Conservation (phyloP, 2,329 filamentous ascomycete species). For the Neofusicoccum cordaticola region DNA sequence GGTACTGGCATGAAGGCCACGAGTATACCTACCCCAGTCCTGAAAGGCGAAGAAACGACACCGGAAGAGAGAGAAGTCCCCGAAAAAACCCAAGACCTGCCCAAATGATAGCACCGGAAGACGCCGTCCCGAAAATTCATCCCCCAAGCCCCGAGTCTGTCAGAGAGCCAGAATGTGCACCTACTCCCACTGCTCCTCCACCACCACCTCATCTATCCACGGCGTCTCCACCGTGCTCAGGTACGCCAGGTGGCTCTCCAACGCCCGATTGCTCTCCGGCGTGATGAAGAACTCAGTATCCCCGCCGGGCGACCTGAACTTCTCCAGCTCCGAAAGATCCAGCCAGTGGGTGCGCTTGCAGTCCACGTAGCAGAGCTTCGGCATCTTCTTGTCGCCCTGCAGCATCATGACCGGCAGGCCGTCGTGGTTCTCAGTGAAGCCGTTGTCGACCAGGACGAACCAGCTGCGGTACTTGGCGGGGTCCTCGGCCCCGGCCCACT, state of each 20-base stretch:
- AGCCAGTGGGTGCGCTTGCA: slow-evolving; percentile 4
- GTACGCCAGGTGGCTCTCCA: neutral
- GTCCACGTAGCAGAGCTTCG: neutral
- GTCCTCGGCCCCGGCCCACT: neutral
- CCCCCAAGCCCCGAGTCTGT: too few species aligned
- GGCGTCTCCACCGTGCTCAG: neutral
- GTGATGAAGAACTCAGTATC: neutral
- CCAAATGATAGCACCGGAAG: too few species aligned
- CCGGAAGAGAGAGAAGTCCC: too few species aligned
- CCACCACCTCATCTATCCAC: neutral
- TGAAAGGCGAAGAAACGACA: too few species aligned
- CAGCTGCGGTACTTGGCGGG: neutral
- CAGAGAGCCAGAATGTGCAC: too few species aligned
- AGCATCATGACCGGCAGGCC: neutral
- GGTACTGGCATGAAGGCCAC: too few species aligned
- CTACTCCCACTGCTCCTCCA: neutral
- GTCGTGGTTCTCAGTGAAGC: neutral
- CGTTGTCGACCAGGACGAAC: neutral
- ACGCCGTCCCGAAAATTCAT: too few species aligned
- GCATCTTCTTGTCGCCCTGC: neutral
- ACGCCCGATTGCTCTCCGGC: neutral
- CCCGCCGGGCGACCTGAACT: neutral
- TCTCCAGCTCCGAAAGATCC: neutral
- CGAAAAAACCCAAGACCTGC: too few species aligned
- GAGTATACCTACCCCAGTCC: too few species aligned